phyloP scores from a whole-genome alignment of 257 asterid species.

The Gardenia jasminoides region DNA sequence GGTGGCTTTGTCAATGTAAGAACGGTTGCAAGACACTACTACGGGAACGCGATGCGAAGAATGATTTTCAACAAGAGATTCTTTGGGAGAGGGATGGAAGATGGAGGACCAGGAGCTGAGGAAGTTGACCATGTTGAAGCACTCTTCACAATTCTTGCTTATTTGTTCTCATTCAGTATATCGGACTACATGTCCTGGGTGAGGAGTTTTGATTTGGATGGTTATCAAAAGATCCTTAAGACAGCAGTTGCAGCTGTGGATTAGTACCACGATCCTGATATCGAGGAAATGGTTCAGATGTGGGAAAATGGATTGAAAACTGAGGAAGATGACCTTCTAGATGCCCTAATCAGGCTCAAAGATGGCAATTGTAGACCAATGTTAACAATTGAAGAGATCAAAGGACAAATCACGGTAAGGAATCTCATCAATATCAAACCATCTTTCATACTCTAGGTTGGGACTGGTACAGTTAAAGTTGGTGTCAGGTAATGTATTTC shows the following conservation, averaged over 20 bases:
- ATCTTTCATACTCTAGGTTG: too few species aligned
- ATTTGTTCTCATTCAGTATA: constrained; percentile 12
- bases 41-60: constrained; percentile 18
- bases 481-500: too few species aligned
- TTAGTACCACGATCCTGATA: constrained; percentile 20
- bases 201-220: constrained; percentile 30
- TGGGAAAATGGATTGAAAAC: constrained; percentile 30
- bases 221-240: constrained; percentile 15
- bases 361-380: constrained; percentile 14
- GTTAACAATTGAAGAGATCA: constrained; percentile 27
- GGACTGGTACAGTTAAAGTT: too few species aligned
- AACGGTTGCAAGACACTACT: constrained; percentile 13
- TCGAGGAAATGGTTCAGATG: constrained; percentile 26
- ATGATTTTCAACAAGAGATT: constrained; percentile 15
- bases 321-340: constrained; percentile 32
- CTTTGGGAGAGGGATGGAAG: constrained; percentile 20
- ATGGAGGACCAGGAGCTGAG: constrained; percentile 36
- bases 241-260: constrained; percentile 7
- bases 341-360: constrained; percentile 29
- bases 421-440: too few species aligned
- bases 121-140: constrained; percentile 30
- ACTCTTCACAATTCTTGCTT: not conserved
- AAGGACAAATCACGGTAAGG: constrained; percentile 8
- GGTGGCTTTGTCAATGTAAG: constrained; percentile 8
- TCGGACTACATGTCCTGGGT: constrained; percentile 30